Conservation (phyloP, 2,329 filamentous ascomycete genomes). For the Corniculantispora saksenae region DNA sequence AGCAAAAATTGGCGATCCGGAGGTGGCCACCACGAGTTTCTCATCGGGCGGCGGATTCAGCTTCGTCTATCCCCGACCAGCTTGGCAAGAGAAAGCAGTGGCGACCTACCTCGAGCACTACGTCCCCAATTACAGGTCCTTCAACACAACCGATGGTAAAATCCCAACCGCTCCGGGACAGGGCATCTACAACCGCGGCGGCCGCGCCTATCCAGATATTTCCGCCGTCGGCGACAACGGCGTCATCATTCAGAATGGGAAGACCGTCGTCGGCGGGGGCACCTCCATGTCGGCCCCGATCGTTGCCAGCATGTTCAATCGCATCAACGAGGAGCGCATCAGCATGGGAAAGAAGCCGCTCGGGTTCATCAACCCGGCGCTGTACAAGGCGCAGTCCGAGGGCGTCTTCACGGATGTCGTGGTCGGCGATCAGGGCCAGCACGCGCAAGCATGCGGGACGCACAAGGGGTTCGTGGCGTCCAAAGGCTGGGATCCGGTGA, state of each 20-base stretch:
- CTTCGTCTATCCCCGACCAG: constrained; percentile 47
- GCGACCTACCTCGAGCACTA: constrained; percentile 33
- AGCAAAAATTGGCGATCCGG: constrained; percentile 43
- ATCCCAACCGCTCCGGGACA: constrained; percentile 29
- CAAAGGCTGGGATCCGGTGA: constrained; percentile 5
- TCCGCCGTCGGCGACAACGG: constrained; percentile 47
- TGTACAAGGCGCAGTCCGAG: constrained; percentile 14
- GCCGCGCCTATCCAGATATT: constrained; percentile 42
- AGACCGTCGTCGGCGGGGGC: constrained; percentile 22
- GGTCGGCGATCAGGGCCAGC: background rate
- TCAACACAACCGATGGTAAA: constrained; percentile 33
- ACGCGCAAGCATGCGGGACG: background rate
- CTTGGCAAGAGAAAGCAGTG: constrained; percentile 48
- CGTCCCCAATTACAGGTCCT: constrained; percentile 37
- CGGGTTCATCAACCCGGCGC: constrained; percentile 32
- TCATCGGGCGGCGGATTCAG: constrained; percentile 27
- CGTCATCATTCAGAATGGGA: constrained; percentile 36
- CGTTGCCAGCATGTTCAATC: constrained; percentile 23
- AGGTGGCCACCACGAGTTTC: constrained; percentile 49
- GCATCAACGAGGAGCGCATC: constrained; percentile 23
- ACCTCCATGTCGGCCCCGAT: constrained; percentile 24
- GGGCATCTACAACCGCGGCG: constrained; percentile 39
- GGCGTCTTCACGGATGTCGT: background rate
- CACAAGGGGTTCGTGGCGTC: background rate
- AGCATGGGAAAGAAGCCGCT: constrained; percentile 37